phyloP scores from a whole-genome alignment of 2,329 filamentous ascomycete species.

The Epichloe scottii region DNA sequence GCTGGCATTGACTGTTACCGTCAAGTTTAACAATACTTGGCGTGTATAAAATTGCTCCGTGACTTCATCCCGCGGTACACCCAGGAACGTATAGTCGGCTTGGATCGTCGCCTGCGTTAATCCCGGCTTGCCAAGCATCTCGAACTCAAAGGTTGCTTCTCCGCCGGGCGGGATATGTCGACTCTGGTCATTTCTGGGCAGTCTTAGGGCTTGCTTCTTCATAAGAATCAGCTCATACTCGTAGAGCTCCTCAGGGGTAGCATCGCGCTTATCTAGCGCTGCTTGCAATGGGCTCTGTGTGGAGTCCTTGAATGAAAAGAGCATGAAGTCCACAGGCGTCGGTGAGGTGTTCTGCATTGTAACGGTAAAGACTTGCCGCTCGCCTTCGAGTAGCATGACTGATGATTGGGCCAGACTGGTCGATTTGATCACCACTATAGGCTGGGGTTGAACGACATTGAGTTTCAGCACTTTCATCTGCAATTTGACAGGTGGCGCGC shows the following conservation, averaged over 20 bases:
- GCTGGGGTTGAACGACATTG: slow-evolving; percentile 69
- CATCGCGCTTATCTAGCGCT: slow-evolving; percentile 63
- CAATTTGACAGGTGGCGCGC: slow-evolving; percentile 27
- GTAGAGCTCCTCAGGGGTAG: slow-evolving; percentile 67
- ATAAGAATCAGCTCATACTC: slow-evolving; percentile 74
- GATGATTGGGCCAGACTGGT: slow-evolving; percentile 72
- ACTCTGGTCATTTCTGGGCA: slow-evolving; percentile 37
- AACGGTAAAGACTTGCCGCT: slow-evolving; percentile 63
- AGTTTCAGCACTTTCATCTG: slow-evolving; percentile 45
- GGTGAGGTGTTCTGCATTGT: slow-evolving; percentile 68
- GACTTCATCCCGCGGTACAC: slow-evolving; percentile 53
- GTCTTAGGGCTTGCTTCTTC: slow-evolving; percentile 56
- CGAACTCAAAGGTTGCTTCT: slow-evolving; percentile 63
- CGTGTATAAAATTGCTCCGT: slow-evolving; percentile 70
- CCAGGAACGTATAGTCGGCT: slow-evolving; percentile 78
- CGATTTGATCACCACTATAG: slow-evolving; percentile 61
- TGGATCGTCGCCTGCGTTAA: slow-evolving; percentile 69
- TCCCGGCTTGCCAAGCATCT: slow-evolving; percentile 76
- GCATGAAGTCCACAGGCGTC: slow-evolving; percentile 68
- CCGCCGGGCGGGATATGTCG: slow-evolving; percentile 54
- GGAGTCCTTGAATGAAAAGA: slow-evolving; percentile 84
- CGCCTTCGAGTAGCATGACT: slow-evolving; percentile 87
- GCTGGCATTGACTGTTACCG: slow-evolving; percentile 84
- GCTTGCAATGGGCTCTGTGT: slow-evolving; percentile 66
- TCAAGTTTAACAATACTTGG: slow-evolving; percentile 67